Conservation (phyloP, 2,329 filamentous ascomycete species). For the Alternaria solani region DNA sequence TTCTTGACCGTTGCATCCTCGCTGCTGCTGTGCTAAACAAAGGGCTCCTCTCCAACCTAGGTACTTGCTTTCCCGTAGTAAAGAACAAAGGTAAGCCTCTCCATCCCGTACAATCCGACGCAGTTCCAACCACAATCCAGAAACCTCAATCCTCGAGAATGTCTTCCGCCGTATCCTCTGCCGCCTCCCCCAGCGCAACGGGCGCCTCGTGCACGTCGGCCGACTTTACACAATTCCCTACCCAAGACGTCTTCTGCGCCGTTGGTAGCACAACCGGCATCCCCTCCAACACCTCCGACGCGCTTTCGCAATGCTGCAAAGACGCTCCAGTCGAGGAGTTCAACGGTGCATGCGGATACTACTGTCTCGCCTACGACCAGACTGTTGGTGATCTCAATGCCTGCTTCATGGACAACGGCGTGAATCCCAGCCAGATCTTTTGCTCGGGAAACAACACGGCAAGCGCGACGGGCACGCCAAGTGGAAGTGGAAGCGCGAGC, state of each 20-base stretch:
- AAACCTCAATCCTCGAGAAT: constrained; percentile 9
- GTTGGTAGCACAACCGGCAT: constrained; percentile 35
- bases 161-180: constrained; percentile 30
- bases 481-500: constrained; percentile 20
- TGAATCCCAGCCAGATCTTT: constrained; percentile 30
- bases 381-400: constrained; percentile 35
- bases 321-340: constrained; percentile 40
- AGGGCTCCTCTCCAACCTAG: neutral
- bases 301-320: constrained; percentile 44
- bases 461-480: constrained; percentile 37
- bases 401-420: constrained; percentile 40
- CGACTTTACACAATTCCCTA: constrained; percentile 39
- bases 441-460: constrained; percentile 39
- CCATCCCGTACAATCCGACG: neutral
- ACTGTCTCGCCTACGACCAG: constrained; percentile 41
- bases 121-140: neutral
- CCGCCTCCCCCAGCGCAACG: constrained; percentile 26
- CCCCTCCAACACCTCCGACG: constrained; percentile 34
- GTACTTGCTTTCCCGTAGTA: neutral
- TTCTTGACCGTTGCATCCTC: constrained; percentile 2
- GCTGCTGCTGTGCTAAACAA: neutral
- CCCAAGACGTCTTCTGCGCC: constrained; percentile 39
- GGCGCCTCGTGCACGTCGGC: constrained; percentile 32
- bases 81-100: neutral
- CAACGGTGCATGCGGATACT: constrained; percentile 41